Conservation (phyloP, 129 eudicot genomes). For the Lonicera japonica region DNA sequence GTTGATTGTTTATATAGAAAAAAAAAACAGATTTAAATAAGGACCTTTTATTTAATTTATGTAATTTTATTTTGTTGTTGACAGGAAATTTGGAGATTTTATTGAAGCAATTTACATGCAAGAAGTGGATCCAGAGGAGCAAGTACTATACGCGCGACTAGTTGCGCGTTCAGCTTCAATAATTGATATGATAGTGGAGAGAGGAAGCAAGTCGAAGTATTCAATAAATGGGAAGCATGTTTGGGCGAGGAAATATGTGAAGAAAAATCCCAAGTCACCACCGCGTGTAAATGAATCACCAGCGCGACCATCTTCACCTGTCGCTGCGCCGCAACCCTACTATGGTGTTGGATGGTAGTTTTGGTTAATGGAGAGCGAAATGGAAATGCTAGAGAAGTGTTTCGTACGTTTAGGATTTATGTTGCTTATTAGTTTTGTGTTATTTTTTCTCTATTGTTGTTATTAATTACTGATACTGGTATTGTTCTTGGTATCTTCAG, state of each 20-base stretch:
- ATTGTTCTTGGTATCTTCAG: too few species aligned
- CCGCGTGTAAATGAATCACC: background rate
- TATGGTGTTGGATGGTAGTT: too few species aligned
- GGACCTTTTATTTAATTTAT: background rate
- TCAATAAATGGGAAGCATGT: constrained; percentile 27
- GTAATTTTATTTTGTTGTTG: background rate
- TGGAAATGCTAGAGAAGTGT: too few species aligned
- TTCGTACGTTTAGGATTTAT: too few species aligned
- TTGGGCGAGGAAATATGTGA: constrained; percentile 29
- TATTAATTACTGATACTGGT: too few species aligned
- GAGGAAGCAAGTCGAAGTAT: constrained; percentile 1
- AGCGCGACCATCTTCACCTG: background rate
- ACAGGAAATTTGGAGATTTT: constrained; percentile 34
- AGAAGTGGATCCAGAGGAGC: constrained; percentile 18
- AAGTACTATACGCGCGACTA: constrained; percentile 34
- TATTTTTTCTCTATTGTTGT: too few species aligned
- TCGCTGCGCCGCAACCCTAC: background rate
- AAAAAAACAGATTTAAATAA: background rate
- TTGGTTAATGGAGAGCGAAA: too few species aligned
- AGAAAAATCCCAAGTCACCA: background rate
- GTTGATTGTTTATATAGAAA: too few species aligned
- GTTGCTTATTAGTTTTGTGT: too few species aligned
- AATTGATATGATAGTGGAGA: constrained; percentile 10
- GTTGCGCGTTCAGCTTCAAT: constrained; percentile 15
- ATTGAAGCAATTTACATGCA: constrained; percentile 24